Base-by-base conservation (phyloP, 805 yeast species). In the Martiniozyma abietophila region DNA sequence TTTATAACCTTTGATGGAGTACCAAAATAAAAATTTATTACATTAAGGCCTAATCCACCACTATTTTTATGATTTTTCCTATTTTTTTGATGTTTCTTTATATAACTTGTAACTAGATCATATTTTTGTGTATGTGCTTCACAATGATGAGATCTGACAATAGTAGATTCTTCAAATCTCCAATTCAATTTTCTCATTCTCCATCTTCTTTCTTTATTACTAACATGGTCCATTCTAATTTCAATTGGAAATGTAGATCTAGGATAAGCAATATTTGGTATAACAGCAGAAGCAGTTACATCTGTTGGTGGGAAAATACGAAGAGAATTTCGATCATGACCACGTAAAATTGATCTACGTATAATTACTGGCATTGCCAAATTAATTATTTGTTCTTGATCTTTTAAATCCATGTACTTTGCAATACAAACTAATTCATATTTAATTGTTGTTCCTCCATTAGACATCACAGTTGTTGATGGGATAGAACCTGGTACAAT, bases 221-320 rank as follows among this genome's bases (percentile, higher is more conserved):
- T 56, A 6, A 82, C 71, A 38, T 85, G 81, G 47, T 85, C 94
- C 48, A 92, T 59, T 44, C 77, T 74, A 49, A 92, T 62, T 50
- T 86, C 96, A 16, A 89, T 67, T 0, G 92, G 80, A 50, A 92
- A 84, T 1, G 79, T 67, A 0, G 95, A 80, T 52, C 82, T 79
- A 9, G 97, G 97, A 54, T 83, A 83, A 21, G 83, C 70, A 11
- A 86, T 95, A 43, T 81, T 81, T 2, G 98, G 98, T 32, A 92
- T 62, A 11, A 78, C 80, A 7, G 94, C 92, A 18, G 80, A 74
- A 6, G 95, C 94, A 3, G 85, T 78, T 24, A 92, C 78, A 27
- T 80, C 82, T 0, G 97, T 89, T 6, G 99, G 97, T 1, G 98
- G 98, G 57, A 92, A 92, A 1, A 92, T 83, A 41, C 99, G 70